These are phyloP conservation scores for Aureobasidium sp. DNA, from an alignment of 2,329 filamentous ascomycete species.

Conservation along the genomic window DNA sequence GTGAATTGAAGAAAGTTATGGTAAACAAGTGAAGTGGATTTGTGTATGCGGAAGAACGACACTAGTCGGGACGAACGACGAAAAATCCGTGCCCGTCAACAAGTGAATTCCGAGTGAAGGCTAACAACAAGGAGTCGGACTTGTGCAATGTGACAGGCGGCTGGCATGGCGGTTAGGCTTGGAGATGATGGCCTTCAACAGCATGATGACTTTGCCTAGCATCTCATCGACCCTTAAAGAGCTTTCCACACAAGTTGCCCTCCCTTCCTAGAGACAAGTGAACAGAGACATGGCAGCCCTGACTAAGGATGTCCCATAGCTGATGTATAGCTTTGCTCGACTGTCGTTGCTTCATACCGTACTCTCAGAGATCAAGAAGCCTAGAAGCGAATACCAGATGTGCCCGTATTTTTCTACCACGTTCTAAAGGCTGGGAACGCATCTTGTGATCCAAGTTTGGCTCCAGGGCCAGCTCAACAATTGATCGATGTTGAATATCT, in stretches of 20 bases:
- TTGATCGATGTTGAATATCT: not conserved
- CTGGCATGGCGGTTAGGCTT: not conserved
- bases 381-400: not conserved
- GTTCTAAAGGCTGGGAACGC: not conserved
- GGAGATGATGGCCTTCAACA: not conserved
- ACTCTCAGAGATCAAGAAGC: not conserved
- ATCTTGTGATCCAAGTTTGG: not conserved
- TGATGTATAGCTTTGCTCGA: not conserved
- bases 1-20: not conserved
- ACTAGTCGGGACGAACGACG: not conserved
- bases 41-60: not conserved
- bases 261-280: not conserved
- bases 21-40: not conserved
- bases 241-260: not conserved
- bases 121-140: not conserved
- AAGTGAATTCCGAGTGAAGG: not conserved
- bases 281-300: not conserved
- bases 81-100: not conserved
- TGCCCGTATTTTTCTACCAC: not conserved
- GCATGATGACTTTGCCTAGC: not conserved
- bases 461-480: not conserved
- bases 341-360: not conserved
- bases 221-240: not conserved
- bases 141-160: not conserved
- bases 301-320: not conserved